phyloP scores from a whole-genome alignment of 2,329 filamentous ascomycete genomes.

The Monilinia polystroma region DNA sequence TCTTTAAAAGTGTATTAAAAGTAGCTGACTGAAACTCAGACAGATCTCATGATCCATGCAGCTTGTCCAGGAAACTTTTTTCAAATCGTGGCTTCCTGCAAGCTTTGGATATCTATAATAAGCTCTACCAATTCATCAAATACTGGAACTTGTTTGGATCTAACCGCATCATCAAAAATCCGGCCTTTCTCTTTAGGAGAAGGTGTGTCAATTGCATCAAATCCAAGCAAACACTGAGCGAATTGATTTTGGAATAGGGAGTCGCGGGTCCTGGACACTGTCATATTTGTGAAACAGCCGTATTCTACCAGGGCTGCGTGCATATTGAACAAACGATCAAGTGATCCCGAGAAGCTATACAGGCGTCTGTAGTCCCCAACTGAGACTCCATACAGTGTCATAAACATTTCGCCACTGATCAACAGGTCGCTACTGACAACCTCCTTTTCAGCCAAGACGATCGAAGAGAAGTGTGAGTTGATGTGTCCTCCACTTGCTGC shows the following conservation, averaged over 20 bases:
- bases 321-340: constrained; percentile 12
- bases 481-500: constrained; percentile 11
- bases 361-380: constrained; percentile 4
- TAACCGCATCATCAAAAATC: neutral
- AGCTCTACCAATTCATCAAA: neutral
- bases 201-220: neutral
- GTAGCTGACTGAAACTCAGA: no score
- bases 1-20: neutral
- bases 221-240: neutral
- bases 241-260: neutral
- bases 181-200: neutral
- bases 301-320: neutral
- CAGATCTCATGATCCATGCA: neutral
- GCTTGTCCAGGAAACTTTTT: neutral
- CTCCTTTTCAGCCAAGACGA: neutral
- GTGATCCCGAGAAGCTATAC: neutral
- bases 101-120: neutral
- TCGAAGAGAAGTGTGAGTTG: constrained; percentile 4
- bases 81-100: neutral
- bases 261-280: neutral
- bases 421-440: neutral
- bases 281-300: constrained; percentile 11
- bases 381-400: constrained; percentile 7
- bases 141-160: neutral
- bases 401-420: constrained; percentile 2